Evolutionary conservation across 805 yeast species (phyloP).

Genomic region (Suhomyces pyralidae): DNA sequence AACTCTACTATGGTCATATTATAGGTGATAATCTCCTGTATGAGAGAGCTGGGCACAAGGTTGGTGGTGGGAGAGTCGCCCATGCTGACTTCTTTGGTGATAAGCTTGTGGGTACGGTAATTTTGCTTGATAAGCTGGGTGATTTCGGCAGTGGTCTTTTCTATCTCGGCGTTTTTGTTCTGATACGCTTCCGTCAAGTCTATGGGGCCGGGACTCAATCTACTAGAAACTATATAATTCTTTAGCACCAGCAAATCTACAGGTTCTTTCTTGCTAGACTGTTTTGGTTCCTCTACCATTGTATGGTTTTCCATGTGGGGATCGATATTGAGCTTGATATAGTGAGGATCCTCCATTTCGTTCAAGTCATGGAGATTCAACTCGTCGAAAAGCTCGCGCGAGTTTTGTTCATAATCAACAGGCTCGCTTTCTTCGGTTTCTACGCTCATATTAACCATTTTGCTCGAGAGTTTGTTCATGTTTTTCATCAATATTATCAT

Average conservation of each 20-base stretch:
- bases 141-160: slow-evolving; percentile 44
- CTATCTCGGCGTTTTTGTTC: slow-evolving; percentile 32
- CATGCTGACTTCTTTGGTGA: slow-evolving; percentile 10
- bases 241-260: slow-evolving; percentile 16
- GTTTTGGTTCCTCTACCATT: slow-evolving; percentile 11
- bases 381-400: slow-evolving; percentile 34
- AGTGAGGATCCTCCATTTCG: slow-evolving; percentile 45
- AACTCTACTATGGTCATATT: slow-evolving; percentile 42
- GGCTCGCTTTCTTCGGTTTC: neutral
- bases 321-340: slow-evolving; percentile 47
- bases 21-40: slow-evolving; percentile 35
- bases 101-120: slow-evolving; percentile 50
- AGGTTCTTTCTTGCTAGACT: slow-evolving; percentile 9
- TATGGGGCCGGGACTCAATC: slow-evolving; percentile 13
- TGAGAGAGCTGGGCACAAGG: slow-evolving; percentile 32
- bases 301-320: slow-evolving; percentile 13
- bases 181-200: slow-evolving; percentile 29
- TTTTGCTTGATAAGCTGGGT: slow-evolving; percentile 48
- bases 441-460: slow-evolving; percentile 54
- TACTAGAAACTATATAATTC: slow-evolving; percentile 14
- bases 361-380: slow-evolving; percentile 52
- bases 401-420: slow-evolving; percentile 27
- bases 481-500: slow-evolving; percentile 75
- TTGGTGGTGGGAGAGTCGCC: slow-evolving; percentile 17
- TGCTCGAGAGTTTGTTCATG: slow-evolving; percentile 82